A percentile compares a stretch with the other conserved stretches of the same genome.
phyloP scores from a whole-genome alignment of 1,284 basidiomycete genomes.

The Pseudozyma sp. region DNA sequence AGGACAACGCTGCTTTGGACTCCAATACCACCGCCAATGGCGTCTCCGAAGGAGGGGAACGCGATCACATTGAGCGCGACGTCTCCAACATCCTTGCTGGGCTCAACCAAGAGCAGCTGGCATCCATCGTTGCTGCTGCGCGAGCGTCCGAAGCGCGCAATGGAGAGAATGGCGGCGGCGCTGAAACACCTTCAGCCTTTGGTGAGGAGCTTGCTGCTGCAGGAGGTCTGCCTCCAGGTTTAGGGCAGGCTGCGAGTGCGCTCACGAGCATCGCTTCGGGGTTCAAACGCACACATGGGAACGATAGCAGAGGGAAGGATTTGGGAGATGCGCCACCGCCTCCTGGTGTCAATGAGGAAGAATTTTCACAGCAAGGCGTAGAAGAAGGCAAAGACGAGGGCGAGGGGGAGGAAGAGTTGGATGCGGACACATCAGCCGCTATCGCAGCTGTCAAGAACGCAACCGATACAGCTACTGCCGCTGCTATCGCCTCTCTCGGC shows the following conservation, averaged over 20 bases:
- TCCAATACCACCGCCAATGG: conserved; percentile 3
- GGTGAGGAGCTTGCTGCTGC: conserved; percentile 20
- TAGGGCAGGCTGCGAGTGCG: conserved; percentile 61
- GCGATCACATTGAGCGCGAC: conserved; percentile 55
- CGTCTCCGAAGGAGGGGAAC: conserved; percentile 8
- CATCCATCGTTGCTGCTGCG: conserved; percentile 62
- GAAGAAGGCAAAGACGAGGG: not conserved
- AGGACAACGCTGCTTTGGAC: conserved; percentile 18
- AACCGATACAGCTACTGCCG: conserved; percentile 57
- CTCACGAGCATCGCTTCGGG: conserved; percentile 59
- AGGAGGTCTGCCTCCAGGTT: conserved; percentile 27
- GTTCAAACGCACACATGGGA: conserved; percentile 52
- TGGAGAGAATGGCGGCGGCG: not conserved
- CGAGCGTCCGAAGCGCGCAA: conserved; percentile 45
- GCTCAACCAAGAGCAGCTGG: conserved; percentile 62
- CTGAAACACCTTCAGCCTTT: conserved; percentile 3
- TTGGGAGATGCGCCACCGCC: conserved; percentile 41
- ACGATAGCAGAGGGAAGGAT: conserved; percentile 15
- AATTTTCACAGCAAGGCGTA: too few species aligned
- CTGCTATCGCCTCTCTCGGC: conserved; percentile 59
- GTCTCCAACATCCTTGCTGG: conserved; percentile 61
- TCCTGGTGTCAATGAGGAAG: conserved; percentile 8
- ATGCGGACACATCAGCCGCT: conserved; percentile 18
- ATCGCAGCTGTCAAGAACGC: conserved; percentile 38
- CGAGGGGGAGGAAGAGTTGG: conserved; percentile 19